These are phyloP conservation scores for Rosa persica DNA, from an alignment of 306 rosid species.

Conservation along the genomic window DNA sequence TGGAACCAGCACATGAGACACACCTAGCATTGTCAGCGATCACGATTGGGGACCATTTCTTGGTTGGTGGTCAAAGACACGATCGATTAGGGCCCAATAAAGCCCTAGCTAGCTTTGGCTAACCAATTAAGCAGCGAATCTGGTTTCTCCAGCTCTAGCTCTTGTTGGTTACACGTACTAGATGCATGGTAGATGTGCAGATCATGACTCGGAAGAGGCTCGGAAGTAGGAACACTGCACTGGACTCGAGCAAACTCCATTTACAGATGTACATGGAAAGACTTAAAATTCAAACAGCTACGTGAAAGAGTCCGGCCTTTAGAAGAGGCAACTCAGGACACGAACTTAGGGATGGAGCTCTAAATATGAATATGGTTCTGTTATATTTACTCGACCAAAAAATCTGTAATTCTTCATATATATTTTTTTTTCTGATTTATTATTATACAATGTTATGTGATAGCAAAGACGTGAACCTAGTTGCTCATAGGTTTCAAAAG, in stretches of 20 bases:
- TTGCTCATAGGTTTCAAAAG: not conserved
- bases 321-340: not conserved
- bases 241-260: not conserved
- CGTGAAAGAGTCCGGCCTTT: not conserved
- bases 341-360: not conserved
- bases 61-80: not conserved
- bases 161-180: not conserved
- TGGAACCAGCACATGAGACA: slow-evolving; percentile 51
- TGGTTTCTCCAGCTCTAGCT: not conserved
- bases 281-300: not conserved
- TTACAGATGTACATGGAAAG: not conserved
- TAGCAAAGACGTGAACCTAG: not conserved
- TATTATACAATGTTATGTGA: too few relatives aligned
- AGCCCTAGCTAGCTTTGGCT: not conserved
- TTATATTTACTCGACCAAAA: too few relatives aligned
- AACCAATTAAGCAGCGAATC: not conserved
- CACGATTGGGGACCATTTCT: not conserved
- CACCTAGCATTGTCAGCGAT: not conserved
- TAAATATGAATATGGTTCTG: too few relatives aligned
- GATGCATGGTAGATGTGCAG: not conserved
- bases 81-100: not conserved
- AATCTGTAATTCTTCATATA: too few relatives aligned
- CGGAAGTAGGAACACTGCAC: not conserved
- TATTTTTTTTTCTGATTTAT: too few relatives aligned
- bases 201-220: not conserved